Evolutionary conservation across 495 filamentous ascomycete genomes (phyloP).

Genomic region (Aspergillus biplanus): DNA sequence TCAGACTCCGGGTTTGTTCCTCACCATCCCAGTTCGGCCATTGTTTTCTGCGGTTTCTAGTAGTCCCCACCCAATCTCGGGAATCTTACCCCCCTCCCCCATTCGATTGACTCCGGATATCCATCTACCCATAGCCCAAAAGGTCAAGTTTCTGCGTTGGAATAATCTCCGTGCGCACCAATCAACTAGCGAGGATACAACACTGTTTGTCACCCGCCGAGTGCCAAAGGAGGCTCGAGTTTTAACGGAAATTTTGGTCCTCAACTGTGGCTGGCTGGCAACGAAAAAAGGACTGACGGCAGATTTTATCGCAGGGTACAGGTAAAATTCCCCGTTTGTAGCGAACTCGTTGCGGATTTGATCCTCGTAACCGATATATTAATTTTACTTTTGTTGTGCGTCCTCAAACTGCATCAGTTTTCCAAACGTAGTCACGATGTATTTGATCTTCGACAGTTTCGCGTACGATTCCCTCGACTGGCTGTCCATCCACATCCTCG

Average conservation of each 20-base stretch:
- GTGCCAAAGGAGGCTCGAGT: neutral
- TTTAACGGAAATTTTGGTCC: neutral
- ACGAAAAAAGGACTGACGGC: no score
- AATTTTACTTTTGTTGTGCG: no score
- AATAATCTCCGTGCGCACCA: neutral
- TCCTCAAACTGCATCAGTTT: slow-evolving; percentile 43
- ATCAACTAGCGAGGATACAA: neutral
- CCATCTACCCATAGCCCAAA: neutral
- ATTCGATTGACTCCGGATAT: neutral
- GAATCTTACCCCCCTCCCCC: no score
- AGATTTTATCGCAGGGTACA: neutral
- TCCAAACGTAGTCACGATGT: slow-evolving; percentile 45
- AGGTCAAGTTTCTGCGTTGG: neutral
- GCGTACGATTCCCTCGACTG: slow-evolving; percentile 64
- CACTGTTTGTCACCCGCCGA: neutral
- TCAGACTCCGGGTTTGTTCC: neutral
- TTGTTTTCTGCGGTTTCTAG: no score
- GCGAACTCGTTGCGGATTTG: slow-evolving; percentile 1
- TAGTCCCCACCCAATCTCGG: no score
- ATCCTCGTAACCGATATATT: neutral
- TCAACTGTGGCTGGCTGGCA: slow-evolving; percentile 2
- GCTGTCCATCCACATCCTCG: slow-evolving; percentile 37
- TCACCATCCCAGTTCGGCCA: neutral
- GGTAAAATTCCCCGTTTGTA: neutral
- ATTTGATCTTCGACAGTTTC: slow-evolving; percentile 60